Conservation (phyloP, 352 stramenopile genomes). For the Blastocystis sp. region DNA sequence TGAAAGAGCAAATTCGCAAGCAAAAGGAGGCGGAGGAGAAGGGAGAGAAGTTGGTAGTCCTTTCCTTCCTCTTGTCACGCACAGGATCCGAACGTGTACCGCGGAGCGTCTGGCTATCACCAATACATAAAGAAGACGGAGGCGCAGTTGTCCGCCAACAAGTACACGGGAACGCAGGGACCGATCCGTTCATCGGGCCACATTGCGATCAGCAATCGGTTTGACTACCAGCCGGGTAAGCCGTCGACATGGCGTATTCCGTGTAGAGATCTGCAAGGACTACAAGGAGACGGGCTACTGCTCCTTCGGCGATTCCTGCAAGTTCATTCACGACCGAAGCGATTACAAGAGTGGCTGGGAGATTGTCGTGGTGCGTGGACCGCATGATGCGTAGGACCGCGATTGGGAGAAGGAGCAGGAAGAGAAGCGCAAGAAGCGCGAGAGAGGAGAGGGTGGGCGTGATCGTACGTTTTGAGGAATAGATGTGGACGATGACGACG, state of each 20-base stretch:
- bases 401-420: conserved; percentile 88
- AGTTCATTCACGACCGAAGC: conserved; percentile 96
- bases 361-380: conserved; percentile 77
- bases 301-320: conserved; percentile 93
- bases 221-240: conserved; percentile 89
- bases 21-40: conserved; percentile 61
- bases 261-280: conserved; percentile 97
- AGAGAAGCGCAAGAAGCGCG: conserved; percentile 86
- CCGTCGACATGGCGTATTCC: conserved; percentile 26
- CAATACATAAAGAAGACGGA: conserved; percentile 87
- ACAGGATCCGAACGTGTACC: conserved; percentile 80
- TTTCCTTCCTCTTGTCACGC: neutral
- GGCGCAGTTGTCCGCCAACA: conserved; percentile 85
- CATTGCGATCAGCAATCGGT: conserved; percentile 89
- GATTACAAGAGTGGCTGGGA: conserved; percentile 97
- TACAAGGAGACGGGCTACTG: conserved; percentile 99
- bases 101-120: conserved; percentile 84
- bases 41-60: conserved; percentile 33
- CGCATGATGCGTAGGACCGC: conserved; percentile 79
- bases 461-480: neutral
- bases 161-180: conserved; percentile 88
- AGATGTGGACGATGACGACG: conserved; percentile 41
- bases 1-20: conserved; percentile 35
- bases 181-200: conserved; percentile 91
- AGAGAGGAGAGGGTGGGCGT: conserved; percentile 78